phyloP scores from a whole-genome alignment of 2,329 filamentous ascomycete genomes.

The Rhynchosporium agropyri region DNA sequence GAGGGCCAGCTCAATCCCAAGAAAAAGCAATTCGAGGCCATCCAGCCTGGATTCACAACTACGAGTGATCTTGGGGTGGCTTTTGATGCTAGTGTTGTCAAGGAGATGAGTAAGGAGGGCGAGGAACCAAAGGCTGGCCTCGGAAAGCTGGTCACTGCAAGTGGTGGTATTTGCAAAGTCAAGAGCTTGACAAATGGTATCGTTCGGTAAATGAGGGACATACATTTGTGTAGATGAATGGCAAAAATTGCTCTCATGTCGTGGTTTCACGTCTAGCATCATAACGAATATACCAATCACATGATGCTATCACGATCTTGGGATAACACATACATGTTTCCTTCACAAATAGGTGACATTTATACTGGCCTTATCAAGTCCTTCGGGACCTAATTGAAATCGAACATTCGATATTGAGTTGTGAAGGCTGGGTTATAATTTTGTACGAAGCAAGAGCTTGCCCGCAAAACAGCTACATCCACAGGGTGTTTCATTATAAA shows the following conservation, averaged over 20 bases:
- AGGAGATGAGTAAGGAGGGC: conserved; percentile 73
- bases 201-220: conserved; percentile 65
- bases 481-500: too few relatives aligned
- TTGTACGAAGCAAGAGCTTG: too few relatives aligned
- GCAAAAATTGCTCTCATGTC: neutral
- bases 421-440: too few relatives aligned
- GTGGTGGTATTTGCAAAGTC: conserved; percentile 81
- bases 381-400: too few relatives aligned
- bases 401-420: too few relatives aligned
- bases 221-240: neutral
- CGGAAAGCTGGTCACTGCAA: conserved; percentile 72
- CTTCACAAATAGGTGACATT: too few relatives aligned
- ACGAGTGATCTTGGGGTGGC: conserved; percentile 78
- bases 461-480: too few relatives aligned
- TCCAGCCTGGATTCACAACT: conserved; percentile 91
- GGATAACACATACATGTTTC: neutral
- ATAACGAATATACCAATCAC: neutral
- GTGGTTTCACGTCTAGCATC: neutral
- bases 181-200: conserved; percentile 77
- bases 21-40: conserved; percentile 97
- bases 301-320: neutral
- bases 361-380: too few relatives aligned
- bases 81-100: conserved; percentile 79
- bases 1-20: conserved; percentile 93
- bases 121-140: conserved; percentile 50